Base-by-base conservation (phyloP, 1,284 basidiomycete genomes). In the Ceratobasidium theobromae region DNA sequence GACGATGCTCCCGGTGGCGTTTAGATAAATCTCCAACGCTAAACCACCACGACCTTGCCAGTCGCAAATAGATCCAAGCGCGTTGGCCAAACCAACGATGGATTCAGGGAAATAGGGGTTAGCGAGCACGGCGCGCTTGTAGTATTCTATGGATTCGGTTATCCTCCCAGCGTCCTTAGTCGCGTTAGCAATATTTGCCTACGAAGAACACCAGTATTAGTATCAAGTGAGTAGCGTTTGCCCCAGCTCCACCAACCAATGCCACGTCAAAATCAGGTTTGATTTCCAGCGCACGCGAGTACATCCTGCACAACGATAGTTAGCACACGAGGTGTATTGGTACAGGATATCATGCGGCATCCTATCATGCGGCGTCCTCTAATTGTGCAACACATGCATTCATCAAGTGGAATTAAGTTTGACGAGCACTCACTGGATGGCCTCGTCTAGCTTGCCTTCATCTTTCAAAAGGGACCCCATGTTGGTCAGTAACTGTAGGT, bases 201-300 rank as follows among this genome's bases (percentile, higher is more conserved):
- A 18, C 5, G 21, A 32, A 23, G 49, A 41, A 38, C 5, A 8
- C 18, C 32, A 1, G n/a, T 23, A 23, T 18, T 32, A 16, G 12
- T 21, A 27, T 1, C 9, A 12, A 28, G 6, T 43, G 6, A n/a
- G 40, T 4, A n/a, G 40, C n/a, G n/a, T n/a, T n/a, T n/a, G n/a
- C n/a, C n/a, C n/a, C n/a, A n/a, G 80, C 85, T 69, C 86, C 76
- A 68, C 86, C 85, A 18, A 84, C 83, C 9, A 86, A 75, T 0
- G 85, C 85, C 53, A 86, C 81, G 60, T 85, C 85, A 65, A 83
- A 83, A 70, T 81, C 80, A 2, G 85, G 84, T 52, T 85, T 83
- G 68, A 74, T 76, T 65, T 80, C 73, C 30, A 87, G 76, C 1
- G 84, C 85, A 64, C 79, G 78, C 64, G 75, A 73, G 70, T 83